phyloP scores from a whole-genome alignment of 305 asterid genomes.

The Fraxinus albicans region DNA sequence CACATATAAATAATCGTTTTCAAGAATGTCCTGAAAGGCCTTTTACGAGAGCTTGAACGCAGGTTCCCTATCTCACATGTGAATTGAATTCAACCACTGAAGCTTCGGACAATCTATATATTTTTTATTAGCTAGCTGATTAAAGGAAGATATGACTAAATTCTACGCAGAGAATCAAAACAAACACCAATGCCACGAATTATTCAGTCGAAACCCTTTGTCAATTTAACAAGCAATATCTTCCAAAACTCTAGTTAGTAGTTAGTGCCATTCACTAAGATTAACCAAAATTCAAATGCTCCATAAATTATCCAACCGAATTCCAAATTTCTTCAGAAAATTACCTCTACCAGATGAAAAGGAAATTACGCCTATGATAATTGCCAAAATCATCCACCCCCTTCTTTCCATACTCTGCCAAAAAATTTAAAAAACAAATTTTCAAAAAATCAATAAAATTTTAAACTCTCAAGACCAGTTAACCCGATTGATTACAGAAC shows the following conservation, averaged over 20 bases:
- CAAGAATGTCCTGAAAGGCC: not conserved
- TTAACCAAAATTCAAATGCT: not conserved
- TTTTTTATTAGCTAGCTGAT: not conserved
- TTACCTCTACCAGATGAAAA: conserved; percentile 54
- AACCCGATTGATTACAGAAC: not conserved
- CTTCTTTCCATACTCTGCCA: conserved; percentile 52
- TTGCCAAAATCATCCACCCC: conserved; percentile 34
- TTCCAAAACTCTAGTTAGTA: not conserved
- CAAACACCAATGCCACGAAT: not conserved
- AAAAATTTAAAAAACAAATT: not conserved
- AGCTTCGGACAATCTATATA: not conserved
- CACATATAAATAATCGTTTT: not conserved
- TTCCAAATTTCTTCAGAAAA: not conserved
- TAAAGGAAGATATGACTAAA: not conserved
- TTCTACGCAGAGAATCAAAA: not conserved
- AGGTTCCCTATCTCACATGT: not conserved
- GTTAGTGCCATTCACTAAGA: not conserved
- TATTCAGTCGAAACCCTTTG: not conserved
- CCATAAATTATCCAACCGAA: not conserved
- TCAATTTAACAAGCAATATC: conserved; percentile 11
- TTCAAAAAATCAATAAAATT: not conserved
- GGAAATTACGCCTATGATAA: conserved; percentile 30
- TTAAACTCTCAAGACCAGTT: not conserved
- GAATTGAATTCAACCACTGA: not conserved
- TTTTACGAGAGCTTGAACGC: not conserved